Base-by-base conservation (phyloP, 768 basidiomycete genomes). In the Tephrocybe sp. region DNA sequence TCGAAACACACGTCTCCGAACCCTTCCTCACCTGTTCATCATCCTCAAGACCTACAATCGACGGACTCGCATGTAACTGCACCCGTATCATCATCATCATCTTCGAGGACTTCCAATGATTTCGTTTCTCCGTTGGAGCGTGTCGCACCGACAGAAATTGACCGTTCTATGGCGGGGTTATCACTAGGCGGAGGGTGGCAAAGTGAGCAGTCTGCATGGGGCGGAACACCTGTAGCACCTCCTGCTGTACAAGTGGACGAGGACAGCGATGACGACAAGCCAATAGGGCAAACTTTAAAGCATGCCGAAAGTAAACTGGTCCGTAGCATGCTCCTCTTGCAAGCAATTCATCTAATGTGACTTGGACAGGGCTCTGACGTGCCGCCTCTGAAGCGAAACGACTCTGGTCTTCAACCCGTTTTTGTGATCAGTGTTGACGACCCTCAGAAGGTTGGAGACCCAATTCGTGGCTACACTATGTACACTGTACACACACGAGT, bases 371-470 rank as follows among this genome's bases (percentile, higher is more conserved):
- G 49, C 34, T 43, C 45, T 31, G 50, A 57, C 46, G 18, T 54
- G 35, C 51, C 49, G 19, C 43, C 54, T 34, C 41, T 60, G 5
- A 49, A 48, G 25, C 67, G 67, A 47, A 64, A 68, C 41, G 70
- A 82, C 43, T 77, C 74, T 47, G 75, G 75, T 1, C 59, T 86
- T 30, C 81, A 78, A 48, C 88, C 90, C 18, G 72, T 88, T 21
- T 98, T 97, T 64, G 66, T 79, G 7, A 92, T 99, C 55, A 82
- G 88, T 0, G 93, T 99, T n/a, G 90, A 92, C 45, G 97, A 99
- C 67, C 97, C 97, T 5, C 94, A 98, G 57, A 92, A 89, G 59
- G 89, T 98, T 36, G 97, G 97, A n/a, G 92, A 95, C 61, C 91
- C 94, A 1, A 91, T 98, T 40, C 86, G 91, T 49, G 83, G 86